phyloP scores from a whole-genome alignment of 139 green algal species.

The Picochlorum sp. region DNA sequence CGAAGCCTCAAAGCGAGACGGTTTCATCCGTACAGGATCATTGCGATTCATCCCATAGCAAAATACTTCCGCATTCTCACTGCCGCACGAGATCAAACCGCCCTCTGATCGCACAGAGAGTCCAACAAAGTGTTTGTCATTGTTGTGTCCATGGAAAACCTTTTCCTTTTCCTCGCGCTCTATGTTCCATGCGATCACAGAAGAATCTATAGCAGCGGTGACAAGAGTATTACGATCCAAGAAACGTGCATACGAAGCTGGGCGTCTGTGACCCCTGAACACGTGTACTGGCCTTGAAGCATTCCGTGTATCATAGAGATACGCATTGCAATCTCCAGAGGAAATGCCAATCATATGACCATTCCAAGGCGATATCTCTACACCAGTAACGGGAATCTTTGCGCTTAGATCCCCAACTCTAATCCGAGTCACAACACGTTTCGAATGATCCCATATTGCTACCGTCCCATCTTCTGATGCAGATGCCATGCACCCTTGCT shows the following conservation, averaged over 20 bases:
- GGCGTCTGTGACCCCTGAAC: constrained; percentile 40
- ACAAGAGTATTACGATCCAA: constrained; percentile 46
- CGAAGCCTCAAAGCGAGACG: neutral
- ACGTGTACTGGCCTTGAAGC: constrained; percentile 24
- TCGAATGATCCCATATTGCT: constrained; percentile 58
- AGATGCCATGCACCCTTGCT: constrained; percentile 46
- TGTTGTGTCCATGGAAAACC: constrained; percentile 63
- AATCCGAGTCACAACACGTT: constrained; percentile 20
- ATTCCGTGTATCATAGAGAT: constrained; percentile 67
- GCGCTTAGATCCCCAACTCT: neutral
- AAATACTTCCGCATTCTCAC: constrained; percentile 37
- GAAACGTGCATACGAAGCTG: constrained; percentile 83
- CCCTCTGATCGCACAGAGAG: constrained; percentile 51
- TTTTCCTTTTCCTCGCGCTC: neutral
- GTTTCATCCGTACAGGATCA: neutral
- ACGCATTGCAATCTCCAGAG: constrained; percentile 51
- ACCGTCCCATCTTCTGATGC: constrained; percentile 77
- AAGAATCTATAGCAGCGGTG: constrained; percentile 72
- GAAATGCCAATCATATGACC: constrained; percentile 68
- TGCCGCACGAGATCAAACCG: constrained; percentile 66
- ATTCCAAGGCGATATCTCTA: constrained; percentile 57
- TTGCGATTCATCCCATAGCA: constrained; percentile 28
- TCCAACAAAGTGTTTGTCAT: constrained; percentile 88
- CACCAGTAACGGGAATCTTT: constrained; percentile 48
- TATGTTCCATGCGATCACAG: constrained; percentile 57